Base-by-base conservation (phyloP, 129 eudicot genomes). In the Mikania micrantha region DNA sequence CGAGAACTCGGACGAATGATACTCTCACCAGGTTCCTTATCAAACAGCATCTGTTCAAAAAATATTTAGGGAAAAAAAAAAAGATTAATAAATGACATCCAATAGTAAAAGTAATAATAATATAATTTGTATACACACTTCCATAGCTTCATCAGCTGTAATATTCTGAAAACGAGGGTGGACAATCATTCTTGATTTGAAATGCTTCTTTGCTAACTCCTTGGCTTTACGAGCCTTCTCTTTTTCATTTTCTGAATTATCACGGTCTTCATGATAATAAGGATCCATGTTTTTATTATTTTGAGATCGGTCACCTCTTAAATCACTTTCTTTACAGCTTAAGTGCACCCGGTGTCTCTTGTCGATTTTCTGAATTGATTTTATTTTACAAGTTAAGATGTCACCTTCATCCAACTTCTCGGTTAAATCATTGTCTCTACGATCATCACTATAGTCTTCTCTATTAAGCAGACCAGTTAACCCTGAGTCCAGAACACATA, bases 21-120 rank as follows among this genome's bases (percentile, higher is more conserved):
- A 63, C 91, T 89, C 81, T 90, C 99, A 71, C 99, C 99, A n/a
- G 90, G 88, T 28, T 90, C 99, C 84, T 94, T 94, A 72, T 83
- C 88, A 6, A 85, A 64, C 66, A 94, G 25, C 78, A 83, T 78
- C 99, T 94, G 82, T 38, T 39, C 7, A 32, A 44, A 6, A 12
- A 44, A 12, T 44, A 4, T 48, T 48, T n/a, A n/a, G n/a, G n/a
- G n/a, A 17, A 5, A 11, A 25, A 29, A 10, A 22, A 5, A 25
- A 32, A 38, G 1, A 67, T 22, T 3, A 11, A 32, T 28, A 50
- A 52, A 67, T 39, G 17, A 2, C 65, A 60, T 52, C 59, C 22
- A 2, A 57, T 60, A 11, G 9, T 35, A 5, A 25, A 13, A 53
- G 34, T 19, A 49, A 49, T 0, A 12, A 45, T 12, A 3, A 53